A percentile compares a stretch with the other conserved stretches of the same genome.
Evolutionary conservation across 1,284 basidiomycete genomes (phyloP).

Genomic region (Ustilago cynodontis): DNA sequence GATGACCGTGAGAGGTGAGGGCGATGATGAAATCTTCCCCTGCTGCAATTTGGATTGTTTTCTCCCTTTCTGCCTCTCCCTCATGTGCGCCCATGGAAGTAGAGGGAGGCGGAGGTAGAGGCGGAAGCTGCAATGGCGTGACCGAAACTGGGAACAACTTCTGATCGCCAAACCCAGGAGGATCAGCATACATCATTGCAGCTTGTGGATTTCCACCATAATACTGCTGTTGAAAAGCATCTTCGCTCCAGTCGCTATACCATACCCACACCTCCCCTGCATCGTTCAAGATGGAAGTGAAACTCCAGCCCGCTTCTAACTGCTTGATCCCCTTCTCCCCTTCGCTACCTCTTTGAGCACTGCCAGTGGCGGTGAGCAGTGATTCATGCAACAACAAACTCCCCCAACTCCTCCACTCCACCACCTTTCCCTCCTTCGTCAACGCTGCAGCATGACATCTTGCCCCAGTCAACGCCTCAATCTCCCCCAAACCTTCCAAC

Average conservation of each 20-base stretch:
- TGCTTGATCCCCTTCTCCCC: conserved; percentile 27
- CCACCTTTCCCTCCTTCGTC: conserved; percentile 22
- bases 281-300: conserved; percentile 34
- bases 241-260: conserved; percentile 24
- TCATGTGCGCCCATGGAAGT: background rate
- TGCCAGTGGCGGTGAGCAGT: conserved; percentile 3
- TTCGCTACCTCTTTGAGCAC: background rate
- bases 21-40: conserved; percentile 55
- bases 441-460: conserved; percentile 79
- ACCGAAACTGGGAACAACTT: conserved; percentile 23
- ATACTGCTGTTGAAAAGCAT: conserved; percentile 10
- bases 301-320: conserved; percentile 60
- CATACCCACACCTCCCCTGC: conserved; percentile 22
- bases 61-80: background rate
- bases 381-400: conserved; percentile 21
- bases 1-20: conserved; percentile 38
- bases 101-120: background rate
- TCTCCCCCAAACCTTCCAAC: conserved; percentile 10
- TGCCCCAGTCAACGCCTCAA: conserved; percentile 73
- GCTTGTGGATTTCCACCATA: conserved; percentile 3
- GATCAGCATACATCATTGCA: conserved; percentile 8
- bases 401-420: conserved; percentile 56
- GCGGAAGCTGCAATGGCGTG: conserved; percentile 12
- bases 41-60: conserved; percentile 44
- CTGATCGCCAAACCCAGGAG: conserved; percentile 12